Evolutionary conservation across 805 yeast species (phyloP).

Genomic region (Candida tallmaniae): DNA sequence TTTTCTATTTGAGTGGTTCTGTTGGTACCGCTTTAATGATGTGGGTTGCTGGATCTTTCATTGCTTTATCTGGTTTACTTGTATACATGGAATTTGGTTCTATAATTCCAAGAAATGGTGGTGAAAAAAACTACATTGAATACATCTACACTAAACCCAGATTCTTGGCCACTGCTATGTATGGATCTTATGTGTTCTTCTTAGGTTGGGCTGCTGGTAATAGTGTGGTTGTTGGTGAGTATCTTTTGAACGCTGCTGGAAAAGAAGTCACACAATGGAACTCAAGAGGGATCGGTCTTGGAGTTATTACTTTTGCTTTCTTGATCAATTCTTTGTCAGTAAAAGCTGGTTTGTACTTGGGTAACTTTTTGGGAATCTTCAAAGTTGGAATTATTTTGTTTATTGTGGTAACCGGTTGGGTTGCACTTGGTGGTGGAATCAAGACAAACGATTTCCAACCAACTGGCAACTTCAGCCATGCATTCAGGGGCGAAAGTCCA

Average conservation of each 20-base stretch:
- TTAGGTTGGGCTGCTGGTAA: conserved; percentile 87
- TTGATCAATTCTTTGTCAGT: conserved; percentile 57
- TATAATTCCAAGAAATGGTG: conserved; percentile 76
- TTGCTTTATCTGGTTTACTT: conserved; percentile 52
- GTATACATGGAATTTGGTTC: conserved; percentile 81
- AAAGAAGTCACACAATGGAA: conserved; percentile 68
- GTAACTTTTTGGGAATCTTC: conserved; percentile 61
- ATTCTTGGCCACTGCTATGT: conserved; percentile 58
- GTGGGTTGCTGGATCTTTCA: conserved; percentile 72
- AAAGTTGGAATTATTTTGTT: conserved; percentile 67
- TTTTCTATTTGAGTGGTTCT: conserved; percentile 56
- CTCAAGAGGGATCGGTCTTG: conserved; percentile 72
- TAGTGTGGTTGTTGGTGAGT: conserved; percentile 76
- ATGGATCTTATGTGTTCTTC: conserved; percentile 66
- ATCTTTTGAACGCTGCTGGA: conserved; percentile 70
- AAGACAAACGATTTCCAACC: conserved; percentile 44
- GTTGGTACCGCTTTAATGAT: conserved; percentile 67
- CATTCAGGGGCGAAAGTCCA: conserved; percentile 53
- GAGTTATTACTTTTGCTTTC: conserved; percentile 66
- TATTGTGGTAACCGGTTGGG: conserved; percentile 78
- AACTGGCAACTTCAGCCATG: conserved; percentile 55
- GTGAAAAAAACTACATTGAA: conserved; percentile 79
- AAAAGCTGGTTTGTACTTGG: conserved; percentile 62
- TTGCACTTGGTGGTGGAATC: conserved; percentile 69
- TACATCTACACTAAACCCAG: conserved; percentile 64